Percentiles rank a stretch among this genome's conserved stretches.
Evolutionary conservation across 2,329 filamentous ascomycete genomes (phyloP).

Genomic region (Penicillium griseofulvum): DNA sequence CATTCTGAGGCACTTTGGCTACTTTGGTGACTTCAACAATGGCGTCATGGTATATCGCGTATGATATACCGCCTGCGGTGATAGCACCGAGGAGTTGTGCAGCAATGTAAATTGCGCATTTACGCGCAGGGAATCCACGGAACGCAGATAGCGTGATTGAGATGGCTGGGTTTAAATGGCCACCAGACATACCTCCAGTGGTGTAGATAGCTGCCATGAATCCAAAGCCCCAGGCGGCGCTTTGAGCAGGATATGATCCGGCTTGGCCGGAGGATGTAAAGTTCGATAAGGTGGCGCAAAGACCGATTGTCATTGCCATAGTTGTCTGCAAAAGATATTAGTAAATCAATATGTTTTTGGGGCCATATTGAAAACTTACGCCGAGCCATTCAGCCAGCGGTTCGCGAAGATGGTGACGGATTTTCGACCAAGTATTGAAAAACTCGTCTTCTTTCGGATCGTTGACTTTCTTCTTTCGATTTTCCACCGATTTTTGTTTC

Average conservation of each 20-base stretch:
- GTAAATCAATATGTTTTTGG: not conserved
- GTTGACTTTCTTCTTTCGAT: not conserved
- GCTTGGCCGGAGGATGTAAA: constrained; percentile 23
- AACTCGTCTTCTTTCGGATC: constrained; percentile 11
- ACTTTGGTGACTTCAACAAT: constrained; percentile 25
- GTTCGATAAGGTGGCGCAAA: constrained; percentile 26
- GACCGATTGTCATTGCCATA: constrained; percentile 30
- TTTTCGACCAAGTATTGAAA: constrained; percentile 29
- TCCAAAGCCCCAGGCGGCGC: constrained; percentile 28
- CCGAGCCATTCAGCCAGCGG: constrained; percentile 33
- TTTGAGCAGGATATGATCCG: constrained; percentile 22
- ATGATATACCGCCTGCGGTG: constrained; percentile 34
- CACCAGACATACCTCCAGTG: constrained; percentile 48
- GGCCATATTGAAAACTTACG: constrained; percentile 8
- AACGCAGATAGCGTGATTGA: constrained; percentile 37
- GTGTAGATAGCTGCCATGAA: constrained; percentile 45
- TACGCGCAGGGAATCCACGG: constrained; percentile 35
- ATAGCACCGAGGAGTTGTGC: constrained; percentile 39
- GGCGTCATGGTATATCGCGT: constrained; percentile 37
- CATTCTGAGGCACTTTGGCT: constrained; percentile 18
- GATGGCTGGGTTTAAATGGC: constrained; percentile 50
- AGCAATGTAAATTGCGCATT: constrained; percentile 29
- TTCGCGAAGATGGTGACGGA: constrained; percentile 27
- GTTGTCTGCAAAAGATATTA: constrained; percentile 21
- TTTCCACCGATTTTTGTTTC: not conserved